Evolutionary conservation across 345 rosid species (phyloP).

Genomic region (Populus simonii): DNA sequence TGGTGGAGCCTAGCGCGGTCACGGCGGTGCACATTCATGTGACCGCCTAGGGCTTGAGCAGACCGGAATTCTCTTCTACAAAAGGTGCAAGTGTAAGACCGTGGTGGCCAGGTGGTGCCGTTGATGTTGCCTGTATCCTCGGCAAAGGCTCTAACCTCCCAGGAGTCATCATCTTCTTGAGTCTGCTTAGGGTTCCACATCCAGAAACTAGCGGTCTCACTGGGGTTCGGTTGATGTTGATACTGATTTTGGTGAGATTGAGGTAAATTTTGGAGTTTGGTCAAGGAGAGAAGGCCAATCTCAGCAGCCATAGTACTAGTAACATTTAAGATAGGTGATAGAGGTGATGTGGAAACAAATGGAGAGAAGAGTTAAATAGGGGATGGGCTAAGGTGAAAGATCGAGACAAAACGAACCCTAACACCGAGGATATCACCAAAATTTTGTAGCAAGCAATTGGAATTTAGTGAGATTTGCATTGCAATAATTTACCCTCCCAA

Average conservation of each 20-base stretch:
- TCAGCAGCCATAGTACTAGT: conserved; percentile 42
- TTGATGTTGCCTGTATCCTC: conserved; percentile 68
- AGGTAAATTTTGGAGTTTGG: conserved; percentile 29
- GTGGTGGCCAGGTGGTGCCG: conserved; percentile 96
- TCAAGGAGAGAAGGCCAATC: conserved; percentile 42
- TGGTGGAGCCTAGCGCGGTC: conserved; percentile 83
- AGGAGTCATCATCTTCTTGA: conserved; percentile 71
- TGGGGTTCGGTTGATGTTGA: conserved; percentile 18
- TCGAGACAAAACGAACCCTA: conserved; percentile 37
- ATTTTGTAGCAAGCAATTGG: conserved; percentile 28
- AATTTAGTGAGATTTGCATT: conserved; percentile 25
- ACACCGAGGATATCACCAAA: conserved; percentile 34
- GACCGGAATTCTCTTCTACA: conserved; percentile 93
- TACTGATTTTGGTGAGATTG: conserved; percentile 26
- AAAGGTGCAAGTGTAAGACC: conserved; percentile 90
- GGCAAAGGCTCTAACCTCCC: conserved; percentile 93
- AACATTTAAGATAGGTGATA: conserved; percentile 21
- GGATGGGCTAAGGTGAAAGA: conserved; percentile 23
- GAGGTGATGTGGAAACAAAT: conserved; percentile 28
- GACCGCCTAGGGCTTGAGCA: conserved; percentile 98
- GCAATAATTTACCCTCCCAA: conserved; percentile 20
- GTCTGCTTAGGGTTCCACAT: conserved; percentile 67
- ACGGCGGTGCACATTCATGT: conserved; percentile 98
- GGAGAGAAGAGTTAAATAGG: conserved; percentile 40
- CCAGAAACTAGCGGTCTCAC: conserved; percentile 16